Evolutionary conservation across 345 rosid species (phyloP).

Genomic region (Turritis glabra): DNA sequence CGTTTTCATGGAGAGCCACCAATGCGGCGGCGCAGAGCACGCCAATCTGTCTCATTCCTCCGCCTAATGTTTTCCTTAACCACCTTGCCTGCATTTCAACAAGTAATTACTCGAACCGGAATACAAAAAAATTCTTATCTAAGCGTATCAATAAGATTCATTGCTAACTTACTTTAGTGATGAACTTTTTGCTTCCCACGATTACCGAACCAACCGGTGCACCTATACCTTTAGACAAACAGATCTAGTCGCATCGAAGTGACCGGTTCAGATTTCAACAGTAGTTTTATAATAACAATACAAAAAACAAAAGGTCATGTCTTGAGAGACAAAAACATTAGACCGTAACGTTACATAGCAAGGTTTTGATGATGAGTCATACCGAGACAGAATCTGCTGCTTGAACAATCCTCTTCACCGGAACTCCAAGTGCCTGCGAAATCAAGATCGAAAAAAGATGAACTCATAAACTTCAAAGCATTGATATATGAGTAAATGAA

Average conservation of each 20-base stretch:
- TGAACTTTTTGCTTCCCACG: conserved; percentile 80
- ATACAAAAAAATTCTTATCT: not conserved
- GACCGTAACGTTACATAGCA: conserved; percentile 10
- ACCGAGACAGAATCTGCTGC: conserved; percentile 94
- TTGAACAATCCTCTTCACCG: conserved; percentile 73
- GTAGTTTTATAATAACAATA: not conserved
- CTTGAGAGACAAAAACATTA: not conserved
- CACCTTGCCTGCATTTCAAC: conserved; percentile 62
- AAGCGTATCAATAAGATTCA: not conserved
- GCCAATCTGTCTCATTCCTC: conserved; percentile 95
- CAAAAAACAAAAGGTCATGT: not conserved
- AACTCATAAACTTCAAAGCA: not conserved
- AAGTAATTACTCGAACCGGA: conserved; percentile 20
- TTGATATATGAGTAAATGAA: not conserved
- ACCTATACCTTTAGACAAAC: conserved; percentile 89
- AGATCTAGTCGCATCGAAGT: conserved; percentile 50
- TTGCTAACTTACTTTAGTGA: conserved; percentile 56
- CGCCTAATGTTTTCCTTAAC: conserved; percentile 89
- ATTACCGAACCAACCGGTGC: conserved; percentile 95
- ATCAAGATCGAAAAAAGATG: not conserved
- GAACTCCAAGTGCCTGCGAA: conserved; percentile 79
- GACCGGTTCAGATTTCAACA: not conserved
- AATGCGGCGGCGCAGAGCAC: conserved; percentile 83
- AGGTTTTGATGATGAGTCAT: conserved; percentile 19
- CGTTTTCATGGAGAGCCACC: conserved; percentile 68